A percentile compares a stretch with the other conserved stretches of the same genome.
Conservation (phyloP, 2,329 filamentous ascomycete species). For the Phaeosphaeria sp. region DNA sequence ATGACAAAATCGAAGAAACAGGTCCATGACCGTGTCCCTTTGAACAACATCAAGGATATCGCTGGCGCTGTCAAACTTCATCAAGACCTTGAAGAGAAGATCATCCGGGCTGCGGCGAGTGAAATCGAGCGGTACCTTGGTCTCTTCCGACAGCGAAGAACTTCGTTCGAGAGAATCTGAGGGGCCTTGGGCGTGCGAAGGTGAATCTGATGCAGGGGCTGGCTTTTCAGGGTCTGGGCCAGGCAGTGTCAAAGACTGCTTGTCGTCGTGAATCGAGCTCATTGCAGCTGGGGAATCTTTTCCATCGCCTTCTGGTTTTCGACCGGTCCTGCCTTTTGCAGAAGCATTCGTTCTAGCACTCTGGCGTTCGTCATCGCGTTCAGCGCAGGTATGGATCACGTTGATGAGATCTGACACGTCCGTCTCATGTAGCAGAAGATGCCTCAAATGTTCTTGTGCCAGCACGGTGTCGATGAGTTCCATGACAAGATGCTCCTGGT, state of each 20-base stretch:
- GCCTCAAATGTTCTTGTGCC: constrained; percentile 60
- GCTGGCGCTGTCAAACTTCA: constrained; percentile 37
- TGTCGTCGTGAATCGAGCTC: neutral
- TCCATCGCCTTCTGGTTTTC: neutral
- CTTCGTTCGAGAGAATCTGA: neutral
- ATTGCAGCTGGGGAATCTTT: neutral
- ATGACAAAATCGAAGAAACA: constrained; percentile 68
- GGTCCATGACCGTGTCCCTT: constrained; percentile 69
- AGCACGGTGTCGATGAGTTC: constrained; percentile 50
- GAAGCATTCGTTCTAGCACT: constrained; percentile 16
- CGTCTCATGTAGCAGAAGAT: constrained; percentile 67
- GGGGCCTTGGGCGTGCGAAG: neutral
- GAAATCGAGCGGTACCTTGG: constrained; percentile 5
- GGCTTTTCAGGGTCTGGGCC: neutral
- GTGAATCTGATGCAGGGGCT: neutral
- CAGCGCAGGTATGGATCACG: constrained; percentile 62
- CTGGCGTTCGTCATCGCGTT: constrained; percentile 37
- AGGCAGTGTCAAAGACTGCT: neutral
- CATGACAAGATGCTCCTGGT: constrained; percentile 58
- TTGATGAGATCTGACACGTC: constrained; percentile 69
- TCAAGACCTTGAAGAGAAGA: constrained; percentile 34
- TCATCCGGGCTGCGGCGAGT: constrained; percentile 27
- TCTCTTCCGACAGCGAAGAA: neutral
- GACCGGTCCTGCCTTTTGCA: constrained; percentile 1
- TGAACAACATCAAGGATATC: constrained; percentile 63